A percentile compares a stretch with the other conserved stretches of the same genome.
phyloP scores from a whole-genome alignment of 1,284 basidiomycete species.

The Ceratobasidium papillatum region DNA sequence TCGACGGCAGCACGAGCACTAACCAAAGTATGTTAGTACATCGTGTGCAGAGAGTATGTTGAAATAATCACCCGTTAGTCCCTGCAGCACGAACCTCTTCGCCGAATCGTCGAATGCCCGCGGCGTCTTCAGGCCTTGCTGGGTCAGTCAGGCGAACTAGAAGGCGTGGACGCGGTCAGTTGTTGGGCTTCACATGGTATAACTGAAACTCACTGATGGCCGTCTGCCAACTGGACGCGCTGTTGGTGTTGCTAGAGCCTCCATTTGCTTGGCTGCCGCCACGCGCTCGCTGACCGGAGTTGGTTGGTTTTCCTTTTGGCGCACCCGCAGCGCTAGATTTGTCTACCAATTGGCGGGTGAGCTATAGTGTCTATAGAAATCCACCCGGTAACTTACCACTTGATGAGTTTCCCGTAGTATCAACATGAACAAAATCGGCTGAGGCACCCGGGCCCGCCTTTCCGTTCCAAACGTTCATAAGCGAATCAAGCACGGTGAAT shows the following conservation, averaged over 20 bases:
- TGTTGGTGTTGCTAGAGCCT: conserved; percentile 2
- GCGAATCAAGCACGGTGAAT: conserved; percentile 3
- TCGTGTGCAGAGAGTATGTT: background rate
- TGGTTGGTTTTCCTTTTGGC: background rate
- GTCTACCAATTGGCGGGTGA: background rate
- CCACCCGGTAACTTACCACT: conserved; percentile 5
- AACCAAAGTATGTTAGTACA: background rate
- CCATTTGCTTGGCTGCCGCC: conserved; percentile 10
- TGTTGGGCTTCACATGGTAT: background rate
- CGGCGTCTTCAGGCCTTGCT: conserved; percentile 17
- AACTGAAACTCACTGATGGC: conserved; percentile 13
- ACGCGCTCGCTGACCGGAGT: conserved; percentile 9
- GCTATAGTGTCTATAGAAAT: background rate
- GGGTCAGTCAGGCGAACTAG: conserved; percentile 21
- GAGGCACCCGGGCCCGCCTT: background rate
- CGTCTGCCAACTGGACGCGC: conserved; percentile 17
- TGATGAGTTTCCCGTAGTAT: background rate
- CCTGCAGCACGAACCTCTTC: conserved; percentile 27
- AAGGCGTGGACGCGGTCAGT: background rate
- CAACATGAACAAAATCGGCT: conserved; percentile 27
- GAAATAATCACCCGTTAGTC: conserved; percentile 11
- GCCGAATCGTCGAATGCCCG: conserved; percentile 25
- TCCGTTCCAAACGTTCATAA: conserved; percentile 15
- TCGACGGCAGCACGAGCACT: conserved; percentile 34
- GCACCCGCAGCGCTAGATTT: conserved; percentile 7